These are phyloP conservation scores for Ammopiptanthus mongolicus DNA, from an alignment of 306 rosid species.

Conservation along the genomic window DNA sequence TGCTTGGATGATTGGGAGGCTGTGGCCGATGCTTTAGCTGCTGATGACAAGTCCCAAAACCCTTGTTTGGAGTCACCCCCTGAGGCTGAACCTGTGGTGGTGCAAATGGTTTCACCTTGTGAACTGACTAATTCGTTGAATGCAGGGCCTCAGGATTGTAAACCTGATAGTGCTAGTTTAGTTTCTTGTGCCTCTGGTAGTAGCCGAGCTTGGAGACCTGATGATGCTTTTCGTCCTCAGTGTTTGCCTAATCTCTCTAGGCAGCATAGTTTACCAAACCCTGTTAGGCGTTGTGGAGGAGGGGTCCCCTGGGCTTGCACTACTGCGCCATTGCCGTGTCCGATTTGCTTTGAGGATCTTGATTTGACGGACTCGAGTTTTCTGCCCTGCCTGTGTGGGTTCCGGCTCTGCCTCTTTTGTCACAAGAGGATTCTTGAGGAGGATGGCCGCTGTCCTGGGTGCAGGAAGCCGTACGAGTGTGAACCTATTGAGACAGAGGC, in stretches of 20 bases:
- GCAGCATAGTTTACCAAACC: slow-evolving; percentile 71
- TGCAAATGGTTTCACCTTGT: slow-evolving; percentile 27
- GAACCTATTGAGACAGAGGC: slow-evolving; percentile 56
- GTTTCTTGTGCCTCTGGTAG: slow-evolving; percentile 43
- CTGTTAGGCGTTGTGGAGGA: slow-evolving; percentile 48
- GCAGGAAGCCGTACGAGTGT: slow-evolving; percentile 82
- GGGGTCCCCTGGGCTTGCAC: slow-evolving; percentile 52
- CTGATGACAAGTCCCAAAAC: slow-evolving; percentile 53
- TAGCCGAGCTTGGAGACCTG: slow-evolving; percentile 80
- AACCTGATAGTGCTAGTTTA: slow-evolving; percentile 27
- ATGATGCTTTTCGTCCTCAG: slow-evolving; percentile 88
- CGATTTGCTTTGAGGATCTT: slow-evolving; percentile 90
- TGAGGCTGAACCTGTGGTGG: slow-evolving; percentile 23
- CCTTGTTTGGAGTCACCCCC: slow-evolving; percentile 37
- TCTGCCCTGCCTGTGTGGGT: slow-evolving; percentile 85
- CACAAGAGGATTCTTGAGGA: slow-evolving; percentile 93
- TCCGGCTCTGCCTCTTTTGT: slow-evolving; percentile 95
- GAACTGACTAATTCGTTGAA: slow-evolving; percentile 25
- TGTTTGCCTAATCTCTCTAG: slow-evolving; percentile 81
- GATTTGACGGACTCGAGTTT: slow-evolving; percentile 88
- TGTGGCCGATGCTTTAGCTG: slow-evolving; percentile 91
- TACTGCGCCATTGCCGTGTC: slow-evolving; percentile 62
- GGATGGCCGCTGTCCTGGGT: slow-evolving; percentile 94
- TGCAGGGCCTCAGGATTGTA: slow-evolving; percentile 29
- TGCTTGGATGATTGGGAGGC: slow-evolving; percentile 99